Evolutionary conservation across 192 early-diverging fungal species (phyloP).

Genomic region (Linnemannia schmuckeri): DNA sequence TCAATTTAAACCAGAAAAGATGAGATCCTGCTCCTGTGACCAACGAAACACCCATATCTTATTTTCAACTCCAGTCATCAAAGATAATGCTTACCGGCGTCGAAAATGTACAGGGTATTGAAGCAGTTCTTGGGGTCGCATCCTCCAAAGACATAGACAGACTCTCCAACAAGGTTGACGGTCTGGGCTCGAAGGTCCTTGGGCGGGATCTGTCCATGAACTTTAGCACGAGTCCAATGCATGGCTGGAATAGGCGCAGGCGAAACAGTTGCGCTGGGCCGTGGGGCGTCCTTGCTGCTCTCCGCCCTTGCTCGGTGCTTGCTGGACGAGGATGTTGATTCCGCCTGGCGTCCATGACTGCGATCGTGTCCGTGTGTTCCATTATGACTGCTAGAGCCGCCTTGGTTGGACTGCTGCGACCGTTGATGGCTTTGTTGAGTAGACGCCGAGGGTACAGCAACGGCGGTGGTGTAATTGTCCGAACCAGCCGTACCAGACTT

Average conservation of each 20-base stretch:
- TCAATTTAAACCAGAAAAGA: not conserved
- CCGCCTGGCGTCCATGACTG: not conserved
- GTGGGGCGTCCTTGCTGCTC: not conserved
- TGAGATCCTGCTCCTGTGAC: not conserved
- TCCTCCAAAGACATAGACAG: conserved; percentile 89
- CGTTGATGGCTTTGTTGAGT: conserved; percentile 5
- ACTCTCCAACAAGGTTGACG: conserved; percentile 78
- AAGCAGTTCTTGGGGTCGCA: conserved; percentile 83
- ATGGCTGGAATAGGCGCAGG: conserved; percentile 83
- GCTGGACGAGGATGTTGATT: conserved; percentile 11
- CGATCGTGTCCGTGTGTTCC: not conserved
- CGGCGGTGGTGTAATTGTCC: not conserved
- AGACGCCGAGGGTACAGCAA: not conserved
- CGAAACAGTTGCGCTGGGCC: conserved; percentile 48
- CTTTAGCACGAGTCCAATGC: conserved; percentile 80
- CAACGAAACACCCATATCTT: not conserved
- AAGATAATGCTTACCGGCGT: conserved; percentile 65
- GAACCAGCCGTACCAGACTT: not conserved
- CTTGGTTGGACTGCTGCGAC: conserved; percentile 1
- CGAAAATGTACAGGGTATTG: conserved; percentile 83
- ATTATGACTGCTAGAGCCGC: not conserved
- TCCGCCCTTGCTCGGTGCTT: conserved; percentile 23
- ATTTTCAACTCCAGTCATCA: no score
- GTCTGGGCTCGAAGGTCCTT: conserved; percentile 83
- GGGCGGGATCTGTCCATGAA: conserved; percentile 72